Evolutionary conservation across 306 rosid species (phyloP).

Genomic region (Glycine soja): DNA sequence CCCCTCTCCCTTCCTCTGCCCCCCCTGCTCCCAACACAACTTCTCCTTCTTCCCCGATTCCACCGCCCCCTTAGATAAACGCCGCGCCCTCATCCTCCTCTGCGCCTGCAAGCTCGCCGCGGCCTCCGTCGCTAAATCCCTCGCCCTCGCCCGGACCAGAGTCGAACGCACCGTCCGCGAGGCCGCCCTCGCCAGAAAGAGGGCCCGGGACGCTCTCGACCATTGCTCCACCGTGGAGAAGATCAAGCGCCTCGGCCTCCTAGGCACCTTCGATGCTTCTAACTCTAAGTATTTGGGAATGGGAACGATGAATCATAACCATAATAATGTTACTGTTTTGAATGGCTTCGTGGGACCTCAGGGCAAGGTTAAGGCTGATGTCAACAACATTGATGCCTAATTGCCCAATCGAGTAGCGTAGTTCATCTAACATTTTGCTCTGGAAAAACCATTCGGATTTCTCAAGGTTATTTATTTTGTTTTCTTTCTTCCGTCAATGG

Average conservation of each 20-base stretch:
- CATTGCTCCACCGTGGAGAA: conserved; percentile 43
- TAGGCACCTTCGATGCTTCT: conserved; percentile 39
- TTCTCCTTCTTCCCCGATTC: conserved; percentile 67
- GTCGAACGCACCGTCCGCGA: conserved; percentile 67
- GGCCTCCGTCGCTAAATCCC: conserved; percentile 52
- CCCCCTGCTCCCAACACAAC: conserved; percentile 63
- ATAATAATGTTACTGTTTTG: too few species aligned
- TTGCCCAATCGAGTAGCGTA: conserved; percentile 36
- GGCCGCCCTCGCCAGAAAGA: conserved; percentile 64
- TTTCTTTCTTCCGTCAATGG: not conserved
- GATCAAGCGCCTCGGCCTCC: conserved; percentile 42
- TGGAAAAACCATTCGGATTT: conserved; percentile 14
- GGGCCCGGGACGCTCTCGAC: conserved; percentile 68
- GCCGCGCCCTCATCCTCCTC: conserved; percentile 53
- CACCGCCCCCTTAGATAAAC: conserved; percentile 47
- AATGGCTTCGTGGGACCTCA: not conserved
- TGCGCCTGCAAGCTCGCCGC: conserved; percentile 76
- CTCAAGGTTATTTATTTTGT: not conserved
- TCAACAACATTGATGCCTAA: conserved; percentile 12
- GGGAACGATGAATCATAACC: not conserved
- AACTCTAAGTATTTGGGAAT: conserved; percentile 43
- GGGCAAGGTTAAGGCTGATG: conserved; percentile 10
- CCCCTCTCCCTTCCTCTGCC: conserved; percentile 57
- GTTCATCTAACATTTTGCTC: conserved; percentile 23
- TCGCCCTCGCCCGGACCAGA: conserved; percentile 44